Percentiles rank a stretch among this genome's conserved stretches.
Conservation (phyloP, 441 rosid genomes). For the Pelargonium australe region DNA sequence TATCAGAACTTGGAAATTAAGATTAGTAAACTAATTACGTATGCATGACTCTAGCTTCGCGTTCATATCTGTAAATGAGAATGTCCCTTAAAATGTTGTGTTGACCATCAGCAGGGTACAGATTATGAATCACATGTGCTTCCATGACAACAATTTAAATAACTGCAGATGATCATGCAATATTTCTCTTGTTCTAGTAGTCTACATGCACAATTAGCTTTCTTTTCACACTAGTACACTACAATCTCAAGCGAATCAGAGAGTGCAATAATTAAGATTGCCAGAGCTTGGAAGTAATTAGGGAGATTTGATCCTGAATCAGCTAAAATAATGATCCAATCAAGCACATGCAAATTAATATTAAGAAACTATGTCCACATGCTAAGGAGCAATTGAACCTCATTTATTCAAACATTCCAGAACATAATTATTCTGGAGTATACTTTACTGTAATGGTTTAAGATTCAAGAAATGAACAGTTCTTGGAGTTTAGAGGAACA, state of each 20-base stretch:
- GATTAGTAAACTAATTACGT: background rate
- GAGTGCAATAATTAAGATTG: too few relatives aligned
- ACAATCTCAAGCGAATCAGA: too few relatives aligned
- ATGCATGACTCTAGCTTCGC: slow-evolving; percentile 9
- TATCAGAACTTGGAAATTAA: background rate
- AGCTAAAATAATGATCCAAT: background rate
- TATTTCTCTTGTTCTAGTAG: too few relatives aligned
- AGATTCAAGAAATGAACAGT: background rate
- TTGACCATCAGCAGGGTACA: too few relatives aligned
- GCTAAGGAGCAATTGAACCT: background rate
- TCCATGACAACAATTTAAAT: too few relatives aligned
- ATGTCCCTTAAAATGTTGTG: too few relatives aligned
- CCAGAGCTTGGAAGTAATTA: background rate
- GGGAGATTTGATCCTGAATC: background rate
- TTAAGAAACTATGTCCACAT: background rate
- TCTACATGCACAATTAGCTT: too few relatives aligned
- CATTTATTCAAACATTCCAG: background rate
- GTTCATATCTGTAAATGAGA: slow-evolving; percentile 11
- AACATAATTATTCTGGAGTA: background rate
- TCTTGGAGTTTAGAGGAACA: background rate
- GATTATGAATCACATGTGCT: too few relatives aligned
- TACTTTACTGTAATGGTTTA: background rate
- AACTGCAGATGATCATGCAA: too few relatives aligned
- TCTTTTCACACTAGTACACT: too few relatives aligned
- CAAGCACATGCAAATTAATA: background rate